Conservation (phyloP, 768 basidiomycete species). For the Brasilioporus rufonigricans region DNA sequence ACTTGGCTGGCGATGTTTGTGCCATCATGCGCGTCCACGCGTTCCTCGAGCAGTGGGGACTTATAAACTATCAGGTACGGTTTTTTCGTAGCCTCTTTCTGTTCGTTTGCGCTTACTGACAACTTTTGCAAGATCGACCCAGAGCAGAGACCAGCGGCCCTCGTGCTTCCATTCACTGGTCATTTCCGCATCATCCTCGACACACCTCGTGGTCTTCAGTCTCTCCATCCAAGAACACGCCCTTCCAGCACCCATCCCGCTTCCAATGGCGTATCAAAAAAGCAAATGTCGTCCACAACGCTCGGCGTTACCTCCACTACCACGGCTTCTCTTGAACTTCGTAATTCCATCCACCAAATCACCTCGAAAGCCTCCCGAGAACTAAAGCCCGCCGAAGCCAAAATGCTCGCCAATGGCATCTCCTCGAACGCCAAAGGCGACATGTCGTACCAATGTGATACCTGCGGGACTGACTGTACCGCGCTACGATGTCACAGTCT, state of each 20-base stretch:
- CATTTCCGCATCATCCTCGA: too few species aligned
- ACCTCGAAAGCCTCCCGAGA: constrained; percentile 79
- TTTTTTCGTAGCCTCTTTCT: constrained; percentile 16
- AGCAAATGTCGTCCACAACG: constrained; percentile 22
- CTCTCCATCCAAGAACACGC: too few species aligned
- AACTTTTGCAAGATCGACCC: too few species aligned
- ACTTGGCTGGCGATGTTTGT: constrained; percentile 89
- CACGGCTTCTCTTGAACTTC: constrained; percentile 82
- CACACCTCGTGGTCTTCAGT: too few species aligned
- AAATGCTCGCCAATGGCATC: constrained; percentile 52
- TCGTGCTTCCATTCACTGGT: too few species aligned
- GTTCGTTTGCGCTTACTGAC: background rate
- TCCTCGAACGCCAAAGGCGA: constrained; percentile 46
- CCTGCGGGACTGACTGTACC: constrained; percentile 94
- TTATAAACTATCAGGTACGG: too few species aligned
- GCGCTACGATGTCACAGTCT: constrained; percentile 86
- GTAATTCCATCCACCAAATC: constrained; percentile 84
- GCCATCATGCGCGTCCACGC: too few species aligned
- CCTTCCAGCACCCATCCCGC: constrained; percentile 40
- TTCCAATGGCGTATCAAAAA: constrained; percentile 49
- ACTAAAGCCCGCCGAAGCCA: constrained; percentile 67
- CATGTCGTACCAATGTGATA: constrained; percentile 77
- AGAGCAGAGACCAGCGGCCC: too few species aligned
- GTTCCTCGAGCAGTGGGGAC: too few species aligned
- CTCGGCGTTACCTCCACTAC: constrained; percentile 20